phyloP scores from a whole-genome alignment of 2,329 filamentous ascomycete genomes.

The Alternaria tenuissima region DNA sequence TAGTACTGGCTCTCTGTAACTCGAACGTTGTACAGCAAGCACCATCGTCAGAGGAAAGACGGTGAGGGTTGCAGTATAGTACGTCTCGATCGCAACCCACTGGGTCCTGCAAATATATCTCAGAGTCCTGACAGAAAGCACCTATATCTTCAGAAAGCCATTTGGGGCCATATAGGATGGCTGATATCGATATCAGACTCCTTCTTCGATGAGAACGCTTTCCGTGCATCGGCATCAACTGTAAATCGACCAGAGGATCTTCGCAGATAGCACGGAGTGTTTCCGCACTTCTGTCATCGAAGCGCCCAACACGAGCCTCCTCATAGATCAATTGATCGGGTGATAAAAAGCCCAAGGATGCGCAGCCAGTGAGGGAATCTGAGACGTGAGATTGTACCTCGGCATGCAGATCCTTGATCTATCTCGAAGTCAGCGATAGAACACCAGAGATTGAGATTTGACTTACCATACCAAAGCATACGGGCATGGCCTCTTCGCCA shows the following conservation, averaged over 20 bases:
- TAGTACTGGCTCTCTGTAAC: background rate
- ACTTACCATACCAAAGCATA: background rate
- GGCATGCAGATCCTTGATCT: background rate
- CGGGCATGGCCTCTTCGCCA: background rate
- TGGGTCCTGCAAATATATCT: constrained; percentile 17
- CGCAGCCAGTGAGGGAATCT: background rate
- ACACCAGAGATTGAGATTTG: background rate
- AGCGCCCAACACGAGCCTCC: background rate
- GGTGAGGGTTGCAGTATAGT: constrained; percentile 23
- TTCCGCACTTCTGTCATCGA: background rate
- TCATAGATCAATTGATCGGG: background rate
- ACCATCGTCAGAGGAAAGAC: background rate
- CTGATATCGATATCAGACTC: background rate
- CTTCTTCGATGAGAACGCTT: background rate
- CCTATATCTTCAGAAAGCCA: background rate
- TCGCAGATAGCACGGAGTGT: background rate
- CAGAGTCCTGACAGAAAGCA: background rate
- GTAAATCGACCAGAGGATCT: background rate
- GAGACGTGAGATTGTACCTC: background rate
- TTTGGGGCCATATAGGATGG: constrained; percentile 1
- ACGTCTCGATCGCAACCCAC: constrained; percentile 21
- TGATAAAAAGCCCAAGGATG: background rate
- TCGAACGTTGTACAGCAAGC: background rate
- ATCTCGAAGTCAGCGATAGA: background rate
- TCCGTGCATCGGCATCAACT: background rate